Conservation (phyloP, 306 rosid species). For the Quercus gilva region DNA sequence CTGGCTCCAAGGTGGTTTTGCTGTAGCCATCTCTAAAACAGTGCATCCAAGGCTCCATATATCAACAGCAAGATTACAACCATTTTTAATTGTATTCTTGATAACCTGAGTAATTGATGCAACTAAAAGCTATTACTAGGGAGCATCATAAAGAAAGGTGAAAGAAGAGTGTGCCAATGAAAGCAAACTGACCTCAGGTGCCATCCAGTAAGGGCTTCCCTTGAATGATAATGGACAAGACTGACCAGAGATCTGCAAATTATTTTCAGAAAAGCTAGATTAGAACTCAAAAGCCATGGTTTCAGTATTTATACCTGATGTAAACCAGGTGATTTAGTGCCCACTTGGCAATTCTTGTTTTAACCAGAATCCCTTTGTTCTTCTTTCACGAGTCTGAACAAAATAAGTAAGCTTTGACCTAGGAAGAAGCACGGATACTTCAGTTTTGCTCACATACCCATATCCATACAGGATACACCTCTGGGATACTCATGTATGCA, state of each 20-base stretch:
- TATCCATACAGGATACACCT: too few species aligned
- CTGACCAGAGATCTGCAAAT: conserved; percentile 81
- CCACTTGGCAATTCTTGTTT: not conserved
- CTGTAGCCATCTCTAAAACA: conserved; percentile 98
- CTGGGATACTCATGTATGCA: too few species aligned
- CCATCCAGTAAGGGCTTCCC: conserved; percentile 99
- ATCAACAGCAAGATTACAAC: conserved; percentile 93
- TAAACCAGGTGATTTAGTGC: not conserved
- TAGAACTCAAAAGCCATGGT: conserved; percentile 23
- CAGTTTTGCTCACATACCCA: too few species aligned
- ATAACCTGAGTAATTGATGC: conserved; percentile 56
- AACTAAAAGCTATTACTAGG: conserved; percentile 14
- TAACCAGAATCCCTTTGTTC: not conserved
- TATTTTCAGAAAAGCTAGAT: conserved; percentile 21
- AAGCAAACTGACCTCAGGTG: conserved; percentile 78
- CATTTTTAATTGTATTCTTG: conserved; percentile 58
- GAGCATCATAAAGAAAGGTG: not conserved
- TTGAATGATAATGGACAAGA: conserved; percentile 90
- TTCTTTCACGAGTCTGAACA: not conserved
- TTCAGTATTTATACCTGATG: not conserved
- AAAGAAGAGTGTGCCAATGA: not conserved
- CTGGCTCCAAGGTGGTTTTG: conserved; percentile 99
- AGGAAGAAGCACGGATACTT: too few species aligned
- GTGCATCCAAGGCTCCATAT: conserved; percentile 99
- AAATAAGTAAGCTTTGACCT: too few species aligned